Evolutionary conservation across 2,329 filamentous ascomycete species (phyloP).

Genomic region (Pyricularia sp.): DNA sequence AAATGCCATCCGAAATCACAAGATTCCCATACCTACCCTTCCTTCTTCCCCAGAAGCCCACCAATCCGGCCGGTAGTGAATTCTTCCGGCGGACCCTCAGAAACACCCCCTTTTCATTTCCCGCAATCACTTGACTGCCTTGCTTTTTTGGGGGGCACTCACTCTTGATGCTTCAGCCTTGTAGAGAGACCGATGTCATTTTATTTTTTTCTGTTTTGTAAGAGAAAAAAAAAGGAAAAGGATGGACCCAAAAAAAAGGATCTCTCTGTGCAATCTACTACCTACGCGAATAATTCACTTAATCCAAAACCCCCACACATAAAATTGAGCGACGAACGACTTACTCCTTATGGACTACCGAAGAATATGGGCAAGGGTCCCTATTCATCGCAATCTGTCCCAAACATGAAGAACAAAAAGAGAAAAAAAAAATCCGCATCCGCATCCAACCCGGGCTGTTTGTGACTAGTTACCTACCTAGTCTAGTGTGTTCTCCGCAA

Average conservation of each 20-base stretch:
- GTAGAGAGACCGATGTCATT: not conserved
- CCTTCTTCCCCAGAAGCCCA: not conserved
- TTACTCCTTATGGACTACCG: not conserved
- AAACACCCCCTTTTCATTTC: not conserved
- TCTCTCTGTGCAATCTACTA: not conserved
- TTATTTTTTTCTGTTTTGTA: not conserved
- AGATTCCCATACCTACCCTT: not conserved
- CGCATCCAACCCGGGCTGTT: not conserved
- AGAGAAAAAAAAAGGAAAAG: not conserved
- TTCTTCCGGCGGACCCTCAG: not conserved
- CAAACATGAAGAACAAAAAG: not conserved
- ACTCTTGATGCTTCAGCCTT: not conserved
- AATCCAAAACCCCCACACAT: not conserved
- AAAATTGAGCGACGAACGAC: not conserved
- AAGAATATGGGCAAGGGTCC: not conserved
- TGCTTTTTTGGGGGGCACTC: not conserved
- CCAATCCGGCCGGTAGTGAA: not conserved
- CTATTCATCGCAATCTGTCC: not conserved
- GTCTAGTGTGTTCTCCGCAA: not conserved
- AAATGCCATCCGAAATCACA: not conserved
- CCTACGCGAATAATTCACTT: not conserved
- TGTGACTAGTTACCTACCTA: not conserved
- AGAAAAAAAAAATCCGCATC: not conserved
- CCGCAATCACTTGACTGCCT: not conserved
- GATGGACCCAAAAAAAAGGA: not conserved